A percentile compares a stretch with the other conserved stretches of the same genome.
phyloP scores from a whole-genome alignment of 495 filamentous ascomycete genomes.

The Talaromyces thailandensis region DNA sequence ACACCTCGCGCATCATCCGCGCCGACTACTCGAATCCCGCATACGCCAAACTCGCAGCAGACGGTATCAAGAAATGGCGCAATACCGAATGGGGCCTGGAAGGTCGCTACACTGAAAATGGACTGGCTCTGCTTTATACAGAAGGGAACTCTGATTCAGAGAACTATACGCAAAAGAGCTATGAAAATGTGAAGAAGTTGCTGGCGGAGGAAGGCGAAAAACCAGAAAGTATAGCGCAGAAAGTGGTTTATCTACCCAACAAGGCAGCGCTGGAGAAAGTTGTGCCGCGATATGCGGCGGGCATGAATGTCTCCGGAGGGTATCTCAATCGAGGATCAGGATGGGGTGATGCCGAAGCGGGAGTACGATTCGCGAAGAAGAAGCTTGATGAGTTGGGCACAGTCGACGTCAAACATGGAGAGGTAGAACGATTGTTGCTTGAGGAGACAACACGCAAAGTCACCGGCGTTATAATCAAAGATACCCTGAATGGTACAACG shows the following conservation, averaged over 20 bases:
- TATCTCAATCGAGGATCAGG: constrained; percentile 77
- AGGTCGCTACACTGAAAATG: constrained; percentile 67
- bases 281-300: constrained; percentile 38
- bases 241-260: constrained; percentile 41
- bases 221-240: constrained; percentile 22
- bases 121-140: constrained; percentile 58
- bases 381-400: constrained; percentile 49
- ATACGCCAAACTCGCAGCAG: constrained; percentile 60
- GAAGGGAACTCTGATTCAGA: constrained; percentile 40
- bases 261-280: constrained; percentile 31
- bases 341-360: constrained; percentile 75
- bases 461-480: constrained; percentile 44
- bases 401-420: constrained; percentile 54
- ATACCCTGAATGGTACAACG: constrained; percentile 21
- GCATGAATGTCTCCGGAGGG: constrained; percentile 47
- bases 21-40: constrained; percentile 69
- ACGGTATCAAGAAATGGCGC: constrained; percentile 66
- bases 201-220: neutral
- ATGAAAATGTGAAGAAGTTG: constrained; percentile 48
- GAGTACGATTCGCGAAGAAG: constrained; percentile 60
- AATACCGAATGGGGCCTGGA: constrained; percentile 49
- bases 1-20: constrained; percentile 70
- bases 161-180: constrained; percentile 58
- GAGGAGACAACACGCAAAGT: constrained; percentile 20
- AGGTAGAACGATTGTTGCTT: constrained; percentile 48